Evolutionary conservation across 176 grass and related monocot species (phyloP).

Genomic region (Oryza australiensis): DNA sequence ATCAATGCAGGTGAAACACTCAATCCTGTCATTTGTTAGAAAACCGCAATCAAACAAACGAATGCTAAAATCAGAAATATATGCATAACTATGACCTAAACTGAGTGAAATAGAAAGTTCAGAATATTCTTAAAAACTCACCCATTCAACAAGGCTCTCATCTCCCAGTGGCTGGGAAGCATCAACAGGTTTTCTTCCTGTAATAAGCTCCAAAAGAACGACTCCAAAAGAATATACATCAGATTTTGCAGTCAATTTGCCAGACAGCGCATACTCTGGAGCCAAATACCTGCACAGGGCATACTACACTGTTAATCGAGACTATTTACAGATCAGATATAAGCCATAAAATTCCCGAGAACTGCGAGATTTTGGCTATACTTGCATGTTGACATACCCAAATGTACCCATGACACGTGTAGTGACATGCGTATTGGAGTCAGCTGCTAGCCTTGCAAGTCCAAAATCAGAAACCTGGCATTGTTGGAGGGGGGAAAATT

Average conservation of each 20-base stretch:
- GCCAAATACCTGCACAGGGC: slow-evolving; percentile 75
- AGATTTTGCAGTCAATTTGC: slow-evolving; percentile 94
- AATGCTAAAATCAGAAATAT: not conserved
- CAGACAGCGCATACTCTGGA: slow-evolving; percentile 92
- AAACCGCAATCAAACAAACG: slow-evolving; percentile 24
- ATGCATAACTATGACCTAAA: not conserved
- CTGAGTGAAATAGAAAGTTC: not conserved
- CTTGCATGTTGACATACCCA: slow-evolving; percentile 55
- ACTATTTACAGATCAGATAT: slow-evolving; percentile 9
- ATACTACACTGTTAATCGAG: slow-evolving; percentile 19
- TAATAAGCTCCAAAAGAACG: slow-evolving; percentile 98
- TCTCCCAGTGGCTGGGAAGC: slow-evolving; percentile 92
- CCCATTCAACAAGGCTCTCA: slow-evolving; percentile 99
- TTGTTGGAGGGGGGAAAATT: slow-evolving; percentile 6
- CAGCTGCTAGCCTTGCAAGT: slow-evolving; percentile 89
- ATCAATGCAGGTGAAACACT: not conserved
- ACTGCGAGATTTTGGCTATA: slow-evolving; percentile 1
- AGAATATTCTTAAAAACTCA: slow-evolving; percentile 41
- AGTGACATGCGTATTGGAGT: slow-evolving; percentile 85
- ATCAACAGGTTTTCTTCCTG: slow-evolving; percentile 97
- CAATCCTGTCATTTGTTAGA: not conserved
- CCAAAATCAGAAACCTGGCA: slow-evolving; percentile 98
- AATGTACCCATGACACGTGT: slow-evolving; percentile 99
- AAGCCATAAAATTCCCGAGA: not conserved
- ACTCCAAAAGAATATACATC: slow-evolving; percentile 99